Evolutionary conservation across 805 yeast genomes (phyloP).

Genomic region (Yarrowia keelungensis): DNA sequence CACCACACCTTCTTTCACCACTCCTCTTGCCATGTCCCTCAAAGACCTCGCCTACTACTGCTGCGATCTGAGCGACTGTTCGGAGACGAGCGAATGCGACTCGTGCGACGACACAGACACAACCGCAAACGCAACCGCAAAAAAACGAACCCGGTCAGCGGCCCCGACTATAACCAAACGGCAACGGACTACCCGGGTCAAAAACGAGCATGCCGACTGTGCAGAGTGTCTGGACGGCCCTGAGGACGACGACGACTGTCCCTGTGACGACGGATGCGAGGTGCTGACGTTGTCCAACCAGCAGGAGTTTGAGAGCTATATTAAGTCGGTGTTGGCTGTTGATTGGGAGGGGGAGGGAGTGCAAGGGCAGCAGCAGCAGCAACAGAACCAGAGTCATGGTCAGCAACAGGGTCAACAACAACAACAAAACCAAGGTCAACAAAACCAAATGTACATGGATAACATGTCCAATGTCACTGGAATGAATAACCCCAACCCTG

Average conservation of each 20-base stretch:
- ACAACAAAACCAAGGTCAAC: too few relatives aligned
- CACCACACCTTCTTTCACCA: too few relatives aligned
- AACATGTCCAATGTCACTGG: too few relatives aligned
- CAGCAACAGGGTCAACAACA: not conserved
- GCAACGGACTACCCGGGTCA: slow-evolving; percentile 15
- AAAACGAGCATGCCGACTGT: slow-evolving; percentile 25
- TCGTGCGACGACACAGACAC: slow-evolving; percentile 14
- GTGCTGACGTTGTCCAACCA: slow-evolving; percentile 31
- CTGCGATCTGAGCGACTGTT: slow-evolving; percentile 36
- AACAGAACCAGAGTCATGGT: not conserved
- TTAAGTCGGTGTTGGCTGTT: slow-evolving; percentile 16
- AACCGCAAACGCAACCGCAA: too few relatives aligned
- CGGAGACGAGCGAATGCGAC: slow-evolving; percentile 36
- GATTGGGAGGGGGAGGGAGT: slow-evolving; percentile 22
- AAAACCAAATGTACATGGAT: too few relatives aligned
- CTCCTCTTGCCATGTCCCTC: not conserved
- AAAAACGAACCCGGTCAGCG: not conserved
- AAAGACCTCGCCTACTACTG: slow-evolving; percentile 27
- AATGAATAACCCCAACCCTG: too few relatives aligned
- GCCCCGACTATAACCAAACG: slow-evolving; percentile 6
- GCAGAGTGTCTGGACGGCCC: slow-evolving; percentile 32
- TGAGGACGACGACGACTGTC: slow-evolving; percentile 30
- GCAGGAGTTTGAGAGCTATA: slow-evolving; percentile 30
- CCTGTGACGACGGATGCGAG: slow-evolving; percentile 25
- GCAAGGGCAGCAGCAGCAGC: not conserved